phyloP scores from a whole-genome alignment of 2,329 filamentous ascomycete genomes.

The Fusarium solani-melongenae region DNA sequence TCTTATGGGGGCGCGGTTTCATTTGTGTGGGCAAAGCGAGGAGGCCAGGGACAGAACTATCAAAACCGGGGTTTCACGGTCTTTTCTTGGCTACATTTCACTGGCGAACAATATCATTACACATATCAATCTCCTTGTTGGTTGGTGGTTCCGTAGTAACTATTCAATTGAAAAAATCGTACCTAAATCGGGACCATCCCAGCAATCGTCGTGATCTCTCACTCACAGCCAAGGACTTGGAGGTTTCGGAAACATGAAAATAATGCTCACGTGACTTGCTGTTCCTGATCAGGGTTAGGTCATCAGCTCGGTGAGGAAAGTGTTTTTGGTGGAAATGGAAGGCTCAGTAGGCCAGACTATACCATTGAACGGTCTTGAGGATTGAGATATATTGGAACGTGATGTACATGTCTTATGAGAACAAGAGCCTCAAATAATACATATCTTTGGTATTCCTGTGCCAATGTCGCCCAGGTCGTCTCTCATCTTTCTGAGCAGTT shows the following conservation, averaged over 20 bases:
- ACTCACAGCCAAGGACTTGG: neutral
- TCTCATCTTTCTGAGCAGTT: neutral
- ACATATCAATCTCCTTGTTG: slow-evolving; percentile 36
- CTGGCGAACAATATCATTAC: slow-evolving; percentile 43
- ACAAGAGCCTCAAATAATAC: neutral
- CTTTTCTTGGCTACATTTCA: slow-evolving; percentile 47
- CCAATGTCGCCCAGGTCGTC: neutral
- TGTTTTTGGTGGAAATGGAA: neutral
- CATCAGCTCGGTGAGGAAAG: slow-evolving; percentile 5
- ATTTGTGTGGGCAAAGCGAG: slow-evolving; percentile 29
- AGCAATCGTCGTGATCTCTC: neutral
- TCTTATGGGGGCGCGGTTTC: slow-evolving; percentile 28
- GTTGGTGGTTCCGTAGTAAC: slow-evolving; percentile 31
- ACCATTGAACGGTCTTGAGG: neutral
- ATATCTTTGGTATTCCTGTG: neutral
- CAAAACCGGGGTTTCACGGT: slow-evolving; percentile 35
- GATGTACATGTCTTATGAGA: neutral
- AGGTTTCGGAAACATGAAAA: neutral
- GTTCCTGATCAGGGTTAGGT: slow-evolving; percentile 13
- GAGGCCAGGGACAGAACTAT: slow-evolving; percentile 32
- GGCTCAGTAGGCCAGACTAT: too few relatives aligned
- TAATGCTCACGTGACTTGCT: slow-evolving; percentile 4
- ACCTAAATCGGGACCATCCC: neutral
- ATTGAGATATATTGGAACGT: neutral
- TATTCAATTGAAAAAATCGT: slow-evolving; percentile 5